These are phyloP conservation scores for Penstemon davidsonii DNA, from an alignment of 257 asterid species.

Conservation along the genomic window DNA sequence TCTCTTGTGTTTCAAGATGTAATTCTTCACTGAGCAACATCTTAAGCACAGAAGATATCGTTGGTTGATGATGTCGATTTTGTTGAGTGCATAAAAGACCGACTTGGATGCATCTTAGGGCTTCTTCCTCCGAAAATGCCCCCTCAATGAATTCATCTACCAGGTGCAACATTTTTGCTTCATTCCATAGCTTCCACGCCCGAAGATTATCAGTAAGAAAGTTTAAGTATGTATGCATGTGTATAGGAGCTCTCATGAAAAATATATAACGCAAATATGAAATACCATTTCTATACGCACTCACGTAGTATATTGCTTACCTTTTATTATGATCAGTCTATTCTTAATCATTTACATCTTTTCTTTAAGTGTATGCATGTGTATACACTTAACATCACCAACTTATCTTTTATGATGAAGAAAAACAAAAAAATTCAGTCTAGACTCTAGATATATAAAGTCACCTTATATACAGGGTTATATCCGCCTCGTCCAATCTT, in stretches of 20 bases:
- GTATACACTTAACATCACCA: too few species aligned
- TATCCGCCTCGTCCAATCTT: slow-evolving; percentile 6
- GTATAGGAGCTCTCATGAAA: too few species aligned
- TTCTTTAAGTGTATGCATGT: not conserved
- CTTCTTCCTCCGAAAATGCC: too few species aligned
- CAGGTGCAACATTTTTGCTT: too few species aligned
- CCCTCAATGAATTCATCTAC: too few species aligned
- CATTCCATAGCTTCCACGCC: too few species aligned
- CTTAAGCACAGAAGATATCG: slow-evolving; percentile 12
- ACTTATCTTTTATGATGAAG: too few species aligned
- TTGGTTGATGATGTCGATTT: slow-evolving; percentile 2
- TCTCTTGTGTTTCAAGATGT: too few species aligned
- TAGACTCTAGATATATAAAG: too few species aligned
- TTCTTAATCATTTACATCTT: not conserved
- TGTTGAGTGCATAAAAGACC: slow-evolving; percentile 23
- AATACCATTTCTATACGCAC: not conserved
- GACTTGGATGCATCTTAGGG: not conserved
- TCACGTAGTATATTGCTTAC: not conserved
- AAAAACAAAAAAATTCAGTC: too few species aligned
- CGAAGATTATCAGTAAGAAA: not conserved
- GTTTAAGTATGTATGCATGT: not conserved
- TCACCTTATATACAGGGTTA: too few species aligned
- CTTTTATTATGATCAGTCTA: not conserved
- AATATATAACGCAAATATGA: not conserved
- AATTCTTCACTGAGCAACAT: not conserved